These are phyloP conservation scores for Aureobasidium sp. DNA, from an alignment of 2,329 filamentous ascomycete genomes.

Conservation along the genomic window DNA sequence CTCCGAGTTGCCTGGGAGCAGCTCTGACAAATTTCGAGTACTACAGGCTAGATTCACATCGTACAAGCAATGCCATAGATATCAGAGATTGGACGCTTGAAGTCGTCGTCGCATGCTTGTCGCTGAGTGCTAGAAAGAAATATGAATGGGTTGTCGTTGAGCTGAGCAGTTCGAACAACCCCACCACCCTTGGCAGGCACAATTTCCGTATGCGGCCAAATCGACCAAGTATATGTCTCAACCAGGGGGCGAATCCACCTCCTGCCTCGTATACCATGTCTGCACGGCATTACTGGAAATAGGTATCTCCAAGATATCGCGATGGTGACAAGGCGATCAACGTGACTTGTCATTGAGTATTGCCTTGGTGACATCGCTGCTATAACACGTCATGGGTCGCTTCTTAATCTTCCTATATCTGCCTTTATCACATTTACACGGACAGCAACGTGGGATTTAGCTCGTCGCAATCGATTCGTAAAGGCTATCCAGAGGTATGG, in stretches of 20 bases:
- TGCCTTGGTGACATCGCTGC: not conserved
- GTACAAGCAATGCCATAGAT: not conserved
- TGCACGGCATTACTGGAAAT: not conserved
- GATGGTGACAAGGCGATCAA: not conserved
- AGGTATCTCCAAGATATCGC: not conserved
- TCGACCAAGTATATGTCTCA: not conserved
- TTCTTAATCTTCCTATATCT: not conserved
- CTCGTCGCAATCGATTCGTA: not conserved
- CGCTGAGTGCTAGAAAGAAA: not conserved
- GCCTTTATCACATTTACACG: not conserved
- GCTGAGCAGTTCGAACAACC: not conserved
- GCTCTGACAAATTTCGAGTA: not conserved
- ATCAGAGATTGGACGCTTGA: no score
- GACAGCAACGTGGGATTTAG: not conserved
- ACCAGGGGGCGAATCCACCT: slow-evolving; percentile 3
- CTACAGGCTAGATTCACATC: not conserved
- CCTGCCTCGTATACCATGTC: slow-evolving; percentile 6
- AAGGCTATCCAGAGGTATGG: not conserved
- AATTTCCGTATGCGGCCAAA: not conserved
- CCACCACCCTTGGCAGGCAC: slow-evolving; percentile 7
- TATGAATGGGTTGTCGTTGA: slow-evolving; percentile 1
- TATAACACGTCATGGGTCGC: not conserved
- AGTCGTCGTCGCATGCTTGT: not conserved
- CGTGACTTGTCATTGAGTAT: not conserved
- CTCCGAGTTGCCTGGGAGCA: not conserved